These are phyloP conservation scores for Psilocybe sp. DNA, from an alignment of 768 basidiomycete genomes.

Conservation along the genomic window DNA sequence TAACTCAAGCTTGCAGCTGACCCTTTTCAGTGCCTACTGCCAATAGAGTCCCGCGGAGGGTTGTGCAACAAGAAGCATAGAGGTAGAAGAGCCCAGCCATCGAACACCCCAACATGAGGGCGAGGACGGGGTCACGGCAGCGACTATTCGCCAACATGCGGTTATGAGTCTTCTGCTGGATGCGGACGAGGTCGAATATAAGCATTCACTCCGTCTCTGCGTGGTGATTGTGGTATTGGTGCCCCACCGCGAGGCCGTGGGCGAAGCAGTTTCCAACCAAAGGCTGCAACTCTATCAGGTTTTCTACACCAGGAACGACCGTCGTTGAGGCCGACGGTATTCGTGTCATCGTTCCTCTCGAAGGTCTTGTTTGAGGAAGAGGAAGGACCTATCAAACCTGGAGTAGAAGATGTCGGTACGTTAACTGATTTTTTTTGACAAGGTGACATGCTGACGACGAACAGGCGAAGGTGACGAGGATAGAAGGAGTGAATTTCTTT, in stretches of 20 bases:
- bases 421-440: conserved; percentile 9
- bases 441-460: conserved; percentile 2
- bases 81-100: conserved; percentile 13
- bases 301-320: conserved; percentile 58
- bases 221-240: conserved; percentile 25
- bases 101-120: conserved; percentile 15
- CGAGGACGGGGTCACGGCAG: conserved; percentile 22
- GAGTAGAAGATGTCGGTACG: conserved; percentile 51
- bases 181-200: conserved; percentile 19
- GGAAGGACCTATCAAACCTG: conserved; percentile 58
- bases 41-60: conserved; percentile 7
- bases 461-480: no score
- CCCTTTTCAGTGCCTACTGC: conserved; percentile 2
- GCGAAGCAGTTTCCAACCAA: conserved; percentile 26
- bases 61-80: conserved; percentile 27
- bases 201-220: conserved; percentile 18
- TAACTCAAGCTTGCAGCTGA: no score
- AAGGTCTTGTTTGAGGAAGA: conserved; percentile 52
- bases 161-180: conserved; percentile 9
- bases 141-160: conserved; percentile 1
- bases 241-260: conserved; percentile 21
- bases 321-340: conserved; percentile 61
- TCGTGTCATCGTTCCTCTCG: conserved; percentile 59
- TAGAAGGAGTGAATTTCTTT: neutral
- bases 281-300: conserved; percentile 47